Evolutionary conservation across 129 eudicot species (phyloP).

Genomic region (Chrysanthemum lavandulifolium): DNA sequence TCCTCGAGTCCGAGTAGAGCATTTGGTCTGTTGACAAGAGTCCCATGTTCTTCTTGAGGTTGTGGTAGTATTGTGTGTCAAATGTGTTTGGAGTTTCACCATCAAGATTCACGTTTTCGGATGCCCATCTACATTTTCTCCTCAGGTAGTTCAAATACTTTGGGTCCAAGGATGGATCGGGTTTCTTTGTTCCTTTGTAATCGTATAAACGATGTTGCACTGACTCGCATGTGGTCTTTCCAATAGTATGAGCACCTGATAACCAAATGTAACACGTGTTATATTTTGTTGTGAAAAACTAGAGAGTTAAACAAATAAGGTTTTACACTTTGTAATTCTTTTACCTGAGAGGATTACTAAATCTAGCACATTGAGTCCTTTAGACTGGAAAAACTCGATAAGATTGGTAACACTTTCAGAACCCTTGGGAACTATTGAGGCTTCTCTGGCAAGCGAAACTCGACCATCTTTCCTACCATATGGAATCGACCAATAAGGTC

Average conservation of each 20-base stretch:
- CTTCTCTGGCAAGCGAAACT: conserved; percentile 61
- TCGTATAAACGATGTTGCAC: conserved; percentile 67
- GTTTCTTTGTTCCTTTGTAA: conserved; percentile 60
- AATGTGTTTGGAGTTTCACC: conserved; percentile 59
- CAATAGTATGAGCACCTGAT: conserved; percentile 82
- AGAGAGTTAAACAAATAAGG: too few relatives aligned
- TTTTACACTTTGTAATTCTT: background rate
- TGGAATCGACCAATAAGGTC: conserved; percentile 73
- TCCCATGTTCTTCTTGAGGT: conserved; percentile 74
- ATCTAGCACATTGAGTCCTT: conserved; percentile 70
- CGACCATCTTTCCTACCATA: conserved; percentile 87
- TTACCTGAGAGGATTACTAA: conserved; percentile 83
- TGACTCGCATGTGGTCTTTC: conserved; percentile 68
- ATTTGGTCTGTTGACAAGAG: conserved; percentile 67
- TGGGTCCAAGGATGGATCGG: conserved; percentile 63
- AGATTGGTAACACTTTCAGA: conserved; percentile 63
- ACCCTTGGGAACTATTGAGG: conserved; percentile 60
- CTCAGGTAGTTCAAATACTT: conserved; percentile 68
- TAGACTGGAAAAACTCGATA: conserved; percentile 78
- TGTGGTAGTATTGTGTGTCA: conserved; percentile 68
- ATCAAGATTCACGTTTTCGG: conserved; percentile 69
- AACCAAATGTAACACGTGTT: background rate
- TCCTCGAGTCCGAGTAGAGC: conserved; percentile 67
- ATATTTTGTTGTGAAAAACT: background rate
- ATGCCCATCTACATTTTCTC: conserved; percentile 84